Evolutionary conservation across 768 basidiomycete genomes (phyloP), one percentile per base, ranked within the genome.

Genomic region (Pisolithus albus): DNA sequence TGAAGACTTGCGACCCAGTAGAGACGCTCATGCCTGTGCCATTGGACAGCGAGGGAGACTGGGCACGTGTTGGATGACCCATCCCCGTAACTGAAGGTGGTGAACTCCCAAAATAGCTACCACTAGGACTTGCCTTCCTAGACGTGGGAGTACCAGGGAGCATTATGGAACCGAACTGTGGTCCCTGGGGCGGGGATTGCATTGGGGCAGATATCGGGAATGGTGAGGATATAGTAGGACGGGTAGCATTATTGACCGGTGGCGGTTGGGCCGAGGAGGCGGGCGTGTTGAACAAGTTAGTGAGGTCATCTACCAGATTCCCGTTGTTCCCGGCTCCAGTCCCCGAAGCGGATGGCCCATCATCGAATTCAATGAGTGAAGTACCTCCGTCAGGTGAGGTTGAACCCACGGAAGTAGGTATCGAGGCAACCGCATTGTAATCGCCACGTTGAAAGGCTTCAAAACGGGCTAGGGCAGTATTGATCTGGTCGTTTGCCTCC

Each of bases 401-500:
- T n/a, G 65, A 67, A 43, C 74, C 70, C 24, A 81, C 68, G 59
- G 86, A 81, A 4, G 75, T 63, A 4, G 87, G 89, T 52, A 88
- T 80, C 6, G 85, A 84, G 52, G 83, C 82, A 21, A 81, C 70
- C 7, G 83, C 82, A 16, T 75, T 77, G 63, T 82, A 94, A 70
- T 99, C 93, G 47, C 96, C 96, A 52, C 80, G 83, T 70, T 92
- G 92, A 78, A 88, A 97, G 0, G 92, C 85, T 52, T 97, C 92
- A 64, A 93, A 97, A 21, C 95, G 86, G 26, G 80, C 78, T 13
- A 97, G 68, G 13, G 93, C 92, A 18, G 82, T 88, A 71, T 99
- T 99, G 69, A 99, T 93, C 61, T 96, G 89, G 68, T 99, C 96
- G 67, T 99, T 99, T 54, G 94, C 94, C 66, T 98, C 83, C 16